Conservation (phyloP, 345 rosid genomes). For the Rhizophora mangle region DNA sequence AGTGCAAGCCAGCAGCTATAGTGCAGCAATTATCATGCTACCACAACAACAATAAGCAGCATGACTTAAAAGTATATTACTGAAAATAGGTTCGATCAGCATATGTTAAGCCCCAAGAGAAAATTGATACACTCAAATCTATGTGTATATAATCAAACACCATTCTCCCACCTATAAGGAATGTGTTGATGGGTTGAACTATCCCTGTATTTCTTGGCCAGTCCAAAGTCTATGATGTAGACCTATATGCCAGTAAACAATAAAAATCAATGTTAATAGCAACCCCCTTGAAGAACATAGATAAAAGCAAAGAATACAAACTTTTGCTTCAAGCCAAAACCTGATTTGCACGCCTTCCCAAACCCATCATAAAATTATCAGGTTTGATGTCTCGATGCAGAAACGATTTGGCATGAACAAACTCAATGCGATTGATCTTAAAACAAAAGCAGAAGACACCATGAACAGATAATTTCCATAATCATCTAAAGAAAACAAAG, state of each 20-base stretch:
- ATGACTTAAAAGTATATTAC: no score
- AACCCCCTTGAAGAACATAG: neutral
- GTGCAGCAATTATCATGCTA: no score
- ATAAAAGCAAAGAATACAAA: neutral
- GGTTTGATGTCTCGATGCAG: slow-evolving; percentile 92
- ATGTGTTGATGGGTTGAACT: slow-evolving; percentile 80
- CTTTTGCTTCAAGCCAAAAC: slow-evolving; percentile 32
- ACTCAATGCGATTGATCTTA: slow-evolving; percentile 85
- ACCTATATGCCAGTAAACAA: slow-evolving; percentile 42
- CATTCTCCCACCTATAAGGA: slow-evolving; percentile 58
- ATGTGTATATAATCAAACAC: neutral
- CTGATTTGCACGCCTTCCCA: slow-evolving; percentile 53
- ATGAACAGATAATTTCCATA: slow-evolving; percentile 12
- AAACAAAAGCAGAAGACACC: slow-evolving; percentile 3
- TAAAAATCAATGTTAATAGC: neutral
- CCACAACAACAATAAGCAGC: no score
- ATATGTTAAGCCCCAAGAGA: neutral
- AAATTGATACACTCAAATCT: neutral
- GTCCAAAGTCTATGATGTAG: slow-evolving; percentile 79
- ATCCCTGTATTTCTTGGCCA: slow-evolving; percentile 88
- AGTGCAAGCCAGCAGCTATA: no score
- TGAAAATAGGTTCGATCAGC: neutral
- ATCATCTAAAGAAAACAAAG: slow-evolving; percentile 1
- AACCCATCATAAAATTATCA: slow-evolving; percentile 91
- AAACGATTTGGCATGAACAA: slow-evolving; percentile 82